phyloP scores from a whole-genome alignment of 2,329 filamentous ascomycete genomes.

The Colletotrichum brevisporum region DNA sequence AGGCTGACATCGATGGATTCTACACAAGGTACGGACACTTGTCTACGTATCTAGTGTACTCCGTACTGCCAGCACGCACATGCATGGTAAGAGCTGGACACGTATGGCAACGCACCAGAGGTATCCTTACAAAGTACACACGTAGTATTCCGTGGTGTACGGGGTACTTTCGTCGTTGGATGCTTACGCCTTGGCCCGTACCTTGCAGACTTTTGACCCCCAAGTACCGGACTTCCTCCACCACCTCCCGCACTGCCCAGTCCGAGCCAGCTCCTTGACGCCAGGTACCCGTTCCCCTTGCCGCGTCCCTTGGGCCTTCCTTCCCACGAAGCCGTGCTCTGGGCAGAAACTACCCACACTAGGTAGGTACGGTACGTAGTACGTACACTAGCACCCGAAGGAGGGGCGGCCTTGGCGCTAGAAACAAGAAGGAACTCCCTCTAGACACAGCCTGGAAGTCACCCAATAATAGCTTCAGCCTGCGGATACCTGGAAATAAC shows the following conservation, averaged over 20 bases:
- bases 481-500: conserved; percentile 12
- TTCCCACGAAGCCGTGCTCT: conserved; percentile 23
- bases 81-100: background rate
- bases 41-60: too few relatives aligned
- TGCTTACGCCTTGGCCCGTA: background rate
- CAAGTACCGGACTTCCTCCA: conserved; percentile 25
- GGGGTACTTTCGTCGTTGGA: conserved; percentile 3
- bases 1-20: conserved; percentile 26
- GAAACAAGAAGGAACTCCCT: conserved; percentile 30
- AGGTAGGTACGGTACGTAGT: too few relatives aligned
- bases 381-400: background rate
- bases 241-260: conserved; percentile 28
- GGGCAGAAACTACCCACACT: background rate
- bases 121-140: background rate
- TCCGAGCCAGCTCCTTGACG: conserved; percentile 24
- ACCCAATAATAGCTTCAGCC: conserved; percentile 14
- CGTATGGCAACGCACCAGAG: too few relatives aligned
- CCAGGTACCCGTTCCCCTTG: conserved; percentile 32
- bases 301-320: conserved; percentile 14
- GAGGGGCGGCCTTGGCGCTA: conserved; percentile 19
- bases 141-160: background rate
- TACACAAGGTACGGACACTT: background rate
- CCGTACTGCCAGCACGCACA: conserved; percentile 19
- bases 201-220: background rate
- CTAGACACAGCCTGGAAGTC: conserved; percentile 26